Evolutionary conservation across 2,329 filamentous ascomycete genomes (phyloP).

Genomic region (Bipolaris victoriae): DNA sequence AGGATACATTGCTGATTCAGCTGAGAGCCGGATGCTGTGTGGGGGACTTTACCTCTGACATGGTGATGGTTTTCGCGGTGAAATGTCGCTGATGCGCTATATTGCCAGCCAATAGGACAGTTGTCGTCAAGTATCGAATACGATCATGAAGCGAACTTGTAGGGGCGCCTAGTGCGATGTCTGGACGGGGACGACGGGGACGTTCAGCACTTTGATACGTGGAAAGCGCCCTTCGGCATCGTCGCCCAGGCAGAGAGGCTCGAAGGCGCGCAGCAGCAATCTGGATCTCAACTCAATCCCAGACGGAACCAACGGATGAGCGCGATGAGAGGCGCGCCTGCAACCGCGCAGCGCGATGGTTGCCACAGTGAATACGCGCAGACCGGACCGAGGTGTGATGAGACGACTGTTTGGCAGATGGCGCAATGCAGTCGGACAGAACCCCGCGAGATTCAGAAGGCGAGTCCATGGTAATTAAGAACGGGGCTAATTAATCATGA

Average conservation of each 20-base stretch:
- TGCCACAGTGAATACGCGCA: slow-evolving; percentile 2
- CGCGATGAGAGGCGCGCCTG: slow-evolving; percentile 1
- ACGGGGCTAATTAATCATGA: not conserved
- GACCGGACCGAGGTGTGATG: slow-evolving; percentile 6
- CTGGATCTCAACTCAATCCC: not conserved
- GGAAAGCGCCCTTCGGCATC: slow-evolving; percentile 12
- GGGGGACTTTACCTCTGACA: slow-evolving; percentile 13
- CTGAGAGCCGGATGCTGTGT: not conserved
- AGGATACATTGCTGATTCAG: not conserved
- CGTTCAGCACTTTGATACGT: slow-evolving; percentile 7
- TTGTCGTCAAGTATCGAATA: not conserved
- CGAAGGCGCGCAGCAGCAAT: slow-evolving; percentile 7
- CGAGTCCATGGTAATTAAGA: not conserved
- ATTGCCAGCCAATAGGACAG: not conserved
- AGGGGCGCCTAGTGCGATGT: slow-evolving; percentile 4
- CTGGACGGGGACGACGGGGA: not conserved
- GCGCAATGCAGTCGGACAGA: not conserved
- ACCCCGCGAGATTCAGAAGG: slow-evolving; percentile 1
- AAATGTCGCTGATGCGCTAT: not conserved
- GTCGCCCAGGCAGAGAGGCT: slow-evolving; percentile 4
- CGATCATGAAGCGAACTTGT: not conserved
- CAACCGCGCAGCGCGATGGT: slow-evolving; percentile 10
- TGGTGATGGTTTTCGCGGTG: slow-evolving; percentile 1
- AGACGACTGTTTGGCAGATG: slow-evolving; percentile 1
- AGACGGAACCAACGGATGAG: not conserved